Conservation (phyloP, 257 asterid genomes). For the Mitragyna speciosa region DNA sequence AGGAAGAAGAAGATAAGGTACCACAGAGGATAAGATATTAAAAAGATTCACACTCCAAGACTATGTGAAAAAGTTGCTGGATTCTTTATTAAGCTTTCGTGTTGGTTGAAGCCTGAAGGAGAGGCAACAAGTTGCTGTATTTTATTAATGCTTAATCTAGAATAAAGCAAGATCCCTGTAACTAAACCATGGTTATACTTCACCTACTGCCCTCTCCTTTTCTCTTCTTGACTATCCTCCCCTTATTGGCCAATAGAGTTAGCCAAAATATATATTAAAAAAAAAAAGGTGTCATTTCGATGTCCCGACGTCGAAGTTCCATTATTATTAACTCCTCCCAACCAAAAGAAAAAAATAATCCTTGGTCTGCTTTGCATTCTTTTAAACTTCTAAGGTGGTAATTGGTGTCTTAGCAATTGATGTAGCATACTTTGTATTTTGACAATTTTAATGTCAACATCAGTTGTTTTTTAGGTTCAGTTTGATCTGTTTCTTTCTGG, state of each 20-base stretch:
- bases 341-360: too few relatives aligned
- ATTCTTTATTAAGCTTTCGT: neutral
- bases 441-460: neutral
- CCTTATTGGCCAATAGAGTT: neutral
- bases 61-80: neutral
- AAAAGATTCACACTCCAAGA: neutral
- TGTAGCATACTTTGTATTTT: neutral
- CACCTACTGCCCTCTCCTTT: neutral
- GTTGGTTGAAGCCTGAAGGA: neutral
- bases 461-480: neutral
- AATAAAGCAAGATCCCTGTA: neutral
- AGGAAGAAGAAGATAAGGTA: neutral
- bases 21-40: neutral
- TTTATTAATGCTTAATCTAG: too few relatives aligned
- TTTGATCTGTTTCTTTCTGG: conserved; percentile 9
- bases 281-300: neutral
- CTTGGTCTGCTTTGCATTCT: neutral
- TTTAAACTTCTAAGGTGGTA: neutral
- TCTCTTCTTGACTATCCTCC: neutral
- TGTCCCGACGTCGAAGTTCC: neutral
- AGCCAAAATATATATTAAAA: too few relatives aligned
- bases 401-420: neutral
- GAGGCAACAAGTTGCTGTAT: too few relatives aligned
- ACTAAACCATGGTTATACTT: too few relatives aligned
- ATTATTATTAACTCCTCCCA: neutral